Conservation (phyloP, 306 rosid genomes). For the Cicer bijugum region DNA sequence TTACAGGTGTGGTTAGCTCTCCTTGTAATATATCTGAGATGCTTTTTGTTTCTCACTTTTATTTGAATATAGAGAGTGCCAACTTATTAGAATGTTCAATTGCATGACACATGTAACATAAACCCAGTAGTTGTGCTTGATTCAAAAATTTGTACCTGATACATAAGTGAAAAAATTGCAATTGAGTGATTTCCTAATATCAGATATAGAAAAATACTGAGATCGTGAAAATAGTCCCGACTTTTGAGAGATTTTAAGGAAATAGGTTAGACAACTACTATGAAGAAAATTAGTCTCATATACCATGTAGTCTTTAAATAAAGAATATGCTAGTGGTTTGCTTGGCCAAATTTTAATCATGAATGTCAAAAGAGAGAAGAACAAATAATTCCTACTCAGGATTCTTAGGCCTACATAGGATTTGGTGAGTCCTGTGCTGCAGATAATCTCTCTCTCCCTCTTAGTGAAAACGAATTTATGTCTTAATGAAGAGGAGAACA, state of each 20-base stretch:
- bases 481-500: background rate
- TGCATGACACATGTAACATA: background rate
- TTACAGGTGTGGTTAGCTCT: conserved; percentile 64
- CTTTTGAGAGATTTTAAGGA: background rate
- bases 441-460: background rate
- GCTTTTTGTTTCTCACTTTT: conserved; percentile 22
- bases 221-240: conserved; percentile 1
- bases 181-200: background rate
- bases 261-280: background rate
- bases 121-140: background rate
- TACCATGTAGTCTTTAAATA: background rate
- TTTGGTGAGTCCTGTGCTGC: background rate
- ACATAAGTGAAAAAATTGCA: background rate
- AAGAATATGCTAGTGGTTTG: background rate
- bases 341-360: background rate
- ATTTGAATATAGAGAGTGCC: conserved; percentile 8
- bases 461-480: background rate
- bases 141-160: background rate
- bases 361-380: background rate
- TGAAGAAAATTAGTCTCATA: background rate
- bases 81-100: background rate
- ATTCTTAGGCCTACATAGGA: conserved; percentile 1
- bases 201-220: background rate
- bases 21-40: background rate
- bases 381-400: background rate